Percentiles rank a stretch among this genome's conserved stretches.
Conservation (phyloP, 1,284 basidiomycete genomes). For the Ceratobasidium theobromae region DNA sequence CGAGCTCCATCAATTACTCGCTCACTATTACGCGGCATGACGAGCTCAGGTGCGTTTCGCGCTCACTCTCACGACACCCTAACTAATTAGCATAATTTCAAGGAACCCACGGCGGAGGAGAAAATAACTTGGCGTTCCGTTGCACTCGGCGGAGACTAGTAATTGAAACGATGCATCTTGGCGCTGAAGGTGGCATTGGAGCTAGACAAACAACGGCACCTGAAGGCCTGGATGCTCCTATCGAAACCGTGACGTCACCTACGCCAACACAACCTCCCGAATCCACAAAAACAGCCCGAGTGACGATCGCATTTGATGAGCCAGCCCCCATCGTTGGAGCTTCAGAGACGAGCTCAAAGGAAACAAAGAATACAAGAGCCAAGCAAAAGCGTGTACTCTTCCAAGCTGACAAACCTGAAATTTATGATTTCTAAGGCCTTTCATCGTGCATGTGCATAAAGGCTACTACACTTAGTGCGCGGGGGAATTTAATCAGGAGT, state of each 20-base stretch:
- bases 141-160: slow-evolving; percentile 85
- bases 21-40: slow-evolving; percentile 68
- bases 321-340: slow-evolving; percentile 19
- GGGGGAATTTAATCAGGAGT: background rate
- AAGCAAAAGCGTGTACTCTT: slow-evolving; percentile 66
- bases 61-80: slow-evolving; percentile 47
- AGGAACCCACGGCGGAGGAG: slow-evolving; percentile 59
- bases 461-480: background rate
- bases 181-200: slow-evolving; percentile 86
- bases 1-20: slow-evolving; percentile 72
- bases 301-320: slow-evolving; percentile 4
- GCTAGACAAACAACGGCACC: slow-evolving; percentile 73
- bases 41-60: slow-evolving; percentile 14
- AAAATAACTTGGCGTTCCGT: slow-evolving; percentile 96
- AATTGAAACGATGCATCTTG: slow-evolving; percentile 91
- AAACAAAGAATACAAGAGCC: slow-evolving; percentile 34
- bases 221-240: slow-evolving; percentile 19
- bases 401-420: slow-evolving; percentile 63
- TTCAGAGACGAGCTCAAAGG: slow-evolving; percentile 5
- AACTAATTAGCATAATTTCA: slow-evolving; percentile 26
- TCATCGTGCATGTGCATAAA: background rate
- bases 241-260: background rate
- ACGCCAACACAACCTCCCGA: background rate
- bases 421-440: slow-evolving; percentile 54
- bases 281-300: slow-evolving; percentile 3